These are phyloP conservation scores for Paramecium pentaurelia DNA, from an alignment of 73 alveolate species.

Conservation along the genomic window DNA sequence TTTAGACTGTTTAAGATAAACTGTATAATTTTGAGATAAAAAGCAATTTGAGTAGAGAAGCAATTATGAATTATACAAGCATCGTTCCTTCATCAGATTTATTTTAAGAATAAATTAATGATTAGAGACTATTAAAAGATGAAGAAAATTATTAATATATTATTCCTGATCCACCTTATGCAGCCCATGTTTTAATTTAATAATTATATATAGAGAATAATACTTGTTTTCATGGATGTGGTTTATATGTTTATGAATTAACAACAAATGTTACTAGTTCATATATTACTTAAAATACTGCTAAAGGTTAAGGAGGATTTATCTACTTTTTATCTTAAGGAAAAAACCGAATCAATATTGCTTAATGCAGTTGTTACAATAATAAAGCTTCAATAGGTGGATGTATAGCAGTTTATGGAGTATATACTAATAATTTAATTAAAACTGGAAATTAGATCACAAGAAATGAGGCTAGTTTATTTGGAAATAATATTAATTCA, in stretches of 20 bases:
- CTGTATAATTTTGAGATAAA: background rate
- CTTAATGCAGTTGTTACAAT: background rate
- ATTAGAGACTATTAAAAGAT: background rate
- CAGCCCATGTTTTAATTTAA: background rate
- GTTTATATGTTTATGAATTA: background rate
- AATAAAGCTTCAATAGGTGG: background rate
- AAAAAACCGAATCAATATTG: background rate
- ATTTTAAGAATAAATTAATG: too few species aligned
- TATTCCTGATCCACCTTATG: background rate
- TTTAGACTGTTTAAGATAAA: background rate
- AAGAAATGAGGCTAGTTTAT: background rate
- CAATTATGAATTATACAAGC: background rate
- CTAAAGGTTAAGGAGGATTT: background rate
- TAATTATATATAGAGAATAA: background rate
- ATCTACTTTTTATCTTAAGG: background rate
- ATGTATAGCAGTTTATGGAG: background rate
- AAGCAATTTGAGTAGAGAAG: background rate
- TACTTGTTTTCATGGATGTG: background rate
- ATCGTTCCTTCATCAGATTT: background rate
- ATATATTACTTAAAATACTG: background rate
- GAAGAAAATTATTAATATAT: background rate
- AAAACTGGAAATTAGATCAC: background rate
- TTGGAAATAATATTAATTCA: background rate
- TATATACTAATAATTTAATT: background rate
- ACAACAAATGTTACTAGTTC: background rate